A percentile compares a stretch with the other conserved stretches of the same genome.
These are phyloP conservation scores for Phytopythium delawarense DNA, from an alignment of 352 stramenopile species.

Conservation along the genomic window DNA sequence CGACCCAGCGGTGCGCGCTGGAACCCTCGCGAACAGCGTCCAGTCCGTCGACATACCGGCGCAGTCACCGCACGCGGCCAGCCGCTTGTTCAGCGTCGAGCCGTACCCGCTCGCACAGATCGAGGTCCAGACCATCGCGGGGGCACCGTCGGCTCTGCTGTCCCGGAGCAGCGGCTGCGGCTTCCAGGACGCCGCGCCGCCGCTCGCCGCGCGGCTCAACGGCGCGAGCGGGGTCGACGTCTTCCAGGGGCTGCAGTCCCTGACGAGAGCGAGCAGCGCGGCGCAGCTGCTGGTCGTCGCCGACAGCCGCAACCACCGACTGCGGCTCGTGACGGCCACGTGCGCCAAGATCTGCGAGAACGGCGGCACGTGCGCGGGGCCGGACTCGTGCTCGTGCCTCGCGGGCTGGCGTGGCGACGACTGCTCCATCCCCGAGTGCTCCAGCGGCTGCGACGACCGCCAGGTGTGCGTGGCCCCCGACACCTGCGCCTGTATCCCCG, in stretches of 20 bases:
- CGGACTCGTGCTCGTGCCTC: slow-evolving; percentile 85
- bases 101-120: slow-evolving; percentile 46
- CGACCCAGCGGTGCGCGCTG: slow-evolving; percentile 3
- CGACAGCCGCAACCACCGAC: slow-evolving; percentile 92
- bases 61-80: slow-evolving; percentile 18
- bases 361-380: slow-evolving; percentile 78
- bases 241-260: slow-evolving; percentile 40
- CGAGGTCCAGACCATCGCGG: slow-evolving; percentile 90
- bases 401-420: slow-evolving; percentile 90
- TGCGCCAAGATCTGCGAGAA: slow-evolving; percentile 96
- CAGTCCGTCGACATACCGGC: slow-evolving; percentile 41
- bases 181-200: slow-evolving; percentile 78
- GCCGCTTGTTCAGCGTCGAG: slow-evolving; percentile 56
- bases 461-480: slow-evolving; percentile 92
- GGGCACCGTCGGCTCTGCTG: slow-evolving; percentile 72
- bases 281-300: slow-evolving; percentile 83
- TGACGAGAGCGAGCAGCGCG: slow-evolving; percentile 22
- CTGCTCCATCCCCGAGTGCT: slow-evolving; percentile 79
- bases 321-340: slow-evolving; percentile 86
- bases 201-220: slow-evolving; percentile 77
- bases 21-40: slow-evolving; percentile 42
- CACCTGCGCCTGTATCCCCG: slow-evolving; percentile 90
- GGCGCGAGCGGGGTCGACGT: slow-evolving; percentile 60
- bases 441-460: slow-evolving; percentile 28
- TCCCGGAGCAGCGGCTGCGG: slow-evolving; percentile 85